phyloP scores from a whole-genome alignment of 768 basidiomycete species.

The Symmetrospora coprosmae region DNA sequence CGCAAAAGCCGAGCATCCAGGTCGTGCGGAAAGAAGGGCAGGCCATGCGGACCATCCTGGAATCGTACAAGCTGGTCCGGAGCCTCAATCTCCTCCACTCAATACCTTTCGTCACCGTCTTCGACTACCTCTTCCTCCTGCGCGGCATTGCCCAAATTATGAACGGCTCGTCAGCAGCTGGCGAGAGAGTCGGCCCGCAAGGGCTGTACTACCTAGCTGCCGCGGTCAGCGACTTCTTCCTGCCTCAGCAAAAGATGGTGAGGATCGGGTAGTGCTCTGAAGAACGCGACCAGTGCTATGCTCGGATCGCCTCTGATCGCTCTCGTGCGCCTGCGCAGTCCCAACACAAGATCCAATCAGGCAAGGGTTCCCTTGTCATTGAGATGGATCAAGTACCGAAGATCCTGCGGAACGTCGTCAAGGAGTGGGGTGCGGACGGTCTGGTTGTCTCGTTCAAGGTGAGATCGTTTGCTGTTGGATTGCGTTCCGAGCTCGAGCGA shows the following conservation, averaged over 20 bases:
- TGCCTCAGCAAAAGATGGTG: conserved; percentile 80
- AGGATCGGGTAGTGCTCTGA: conserved; percentile 33
- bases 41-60: conserved; percentile 57
- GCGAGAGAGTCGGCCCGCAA: conserved; percentile 44
- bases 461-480: background rate
- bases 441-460: conserved; percentile 98
- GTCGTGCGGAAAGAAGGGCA: conserved; percentile 18
- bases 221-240: conserved; percentile 94
- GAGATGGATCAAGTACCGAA: conserved; percentile 99
- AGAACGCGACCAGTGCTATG: background rate
- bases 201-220: conserved; percentile 95
- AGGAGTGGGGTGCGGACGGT: conserved; percentile 80
- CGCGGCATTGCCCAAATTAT: conserved; percentile 51
- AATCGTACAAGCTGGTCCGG: conserved; percentile 67
- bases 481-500: background rate
- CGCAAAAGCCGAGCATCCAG: no score
- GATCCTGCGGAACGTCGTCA: conserved; percentile 77
- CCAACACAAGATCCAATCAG: conserved; percentile 96
- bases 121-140: conserved; percentile 88
- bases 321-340: conserved; percentile 57
- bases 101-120: conserved; percentile 79
- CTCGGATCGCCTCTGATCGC: background rate
- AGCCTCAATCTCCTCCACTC: conserved; percentile 60
- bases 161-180: conserved; percentile 24
- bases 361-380: conserved; percentile 77